Conservation (phyloP, 768 basidiomycete species). For the Neoboletus brunneissimus region DNA sequence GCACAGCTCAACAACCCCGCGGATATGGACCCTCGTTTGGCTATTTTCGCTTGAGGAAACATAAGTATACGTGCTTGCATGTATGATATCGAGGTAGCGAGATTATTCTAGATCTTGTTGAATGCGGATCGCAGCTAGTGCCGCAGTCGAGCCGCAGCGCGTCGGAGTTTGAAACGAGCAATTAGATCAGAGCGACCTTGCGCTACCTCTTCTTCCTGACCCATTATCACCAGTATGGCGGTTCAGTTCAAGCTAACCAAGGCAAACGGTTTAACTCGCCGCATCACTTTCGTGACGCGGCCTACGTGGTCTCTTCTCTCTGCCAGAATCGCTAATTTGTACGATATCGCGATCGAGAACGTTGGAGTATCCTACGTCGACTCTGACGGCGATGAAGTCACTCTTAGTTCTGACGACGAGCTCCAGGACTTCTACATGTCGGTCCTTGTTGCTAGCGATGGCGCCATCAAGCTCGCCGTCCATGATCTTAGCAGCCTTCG, state of each 20-base stretch:
- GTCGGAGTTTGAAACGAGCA: constrained; percentile 44
- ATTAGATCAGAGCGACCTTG: constrained; percentile 13
- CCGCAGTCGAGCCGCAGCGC: constrained; percentile 32
- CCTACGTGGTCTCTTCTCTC: constrained; percentile 63
- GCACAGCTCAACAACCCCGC: constrained; percentile 66
- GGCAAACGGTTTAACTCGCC: constrained; percentile 56
- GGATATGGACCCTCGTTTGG: constrained; percentile 61
- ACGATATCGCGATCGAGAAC: constrained; percentile 51
- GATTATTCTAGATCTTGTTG: background rate
- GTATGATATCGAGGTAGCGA: background rate
- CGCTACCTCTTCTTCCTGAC: constrained; percentile 11
- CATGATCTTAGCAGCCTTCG: constrained; percentile 49
- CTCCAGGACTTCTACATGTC: constrained; percentile 66
- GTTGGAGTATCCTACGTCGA: constrained; percentile 74
- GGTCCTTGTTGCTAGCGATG: constrained; percentile 16
- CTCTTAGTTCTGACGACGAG: constrained; percentile 73
- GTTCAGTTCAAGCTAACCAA: constrained; percentile 66
- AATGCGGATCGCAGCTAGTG: background rate
- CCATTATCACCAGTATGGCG: constrained; percentile 37
- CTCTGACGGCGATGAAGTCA: constrained; percentile 70
- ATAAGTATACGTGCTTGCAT: background rate
- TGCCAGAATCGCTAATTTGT: constrained; percentile 51
- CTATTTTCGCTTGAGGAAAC: constrained; percentile 60
- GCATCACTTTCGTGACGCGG: constrained; percentile 45
- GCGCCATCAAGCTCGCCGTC: constrained; percentile 58